Conservation (phyloP, 139 green algal species). For the Volvox reticuliferus region DNA sequence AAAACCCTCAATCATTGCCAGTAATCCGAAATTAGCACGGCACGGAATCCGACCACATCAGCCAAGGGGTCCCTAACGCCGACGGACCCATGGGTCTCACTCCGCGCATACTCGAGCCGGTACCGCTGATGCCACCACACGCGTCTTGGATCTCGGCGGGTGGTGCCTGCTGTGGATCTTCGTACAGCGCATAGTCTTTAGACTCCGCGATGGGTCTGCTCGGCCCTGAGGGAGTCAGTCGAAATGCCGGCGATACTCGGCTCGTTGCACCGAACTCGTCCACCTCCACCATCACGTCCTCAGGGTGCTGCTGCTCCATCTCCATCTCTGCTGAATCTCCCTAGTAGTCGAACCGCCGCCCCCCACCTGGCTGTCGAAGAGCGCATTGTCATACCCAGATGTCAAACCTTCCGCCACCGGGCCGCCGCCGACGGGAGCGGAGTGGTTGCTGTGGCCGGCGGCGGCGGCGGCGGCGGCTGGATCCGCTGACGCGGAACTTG, state of each 20-base stretch:
- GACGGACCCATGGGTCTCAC: too few relatives aligned
- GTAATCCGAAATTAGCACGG: too few relatives aligned
- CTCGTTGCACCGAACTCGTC: background rate
- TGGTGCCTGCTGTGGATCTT: background rate
- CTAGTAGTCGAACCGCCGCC: background rate
- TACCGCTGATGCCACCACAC: background rate
- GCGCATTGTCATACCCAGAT: background rate
- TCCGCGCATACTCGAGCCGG: background rate
- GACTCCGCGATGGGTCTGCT: background rate
- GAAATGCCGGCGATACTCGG: background rate
- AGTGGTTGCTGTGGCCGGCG: background rate
- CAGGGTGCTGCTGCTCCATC: background rate
- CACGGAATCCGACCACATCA: too few relatives aligned
- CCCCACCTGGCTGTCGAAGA: background rate
- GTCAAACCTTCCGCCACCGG: background rate
- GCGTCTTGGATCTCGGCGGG: background rate
- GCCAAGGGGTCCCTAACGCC: too few relatives aligned
- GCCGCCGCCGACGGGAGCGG: background rate
- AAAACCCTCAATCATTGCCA: too few relatives aligned
- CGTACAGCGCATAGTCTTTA: background rate
- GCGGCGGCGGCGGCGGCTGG: background rate
- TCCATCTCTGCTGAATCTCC: background rate
- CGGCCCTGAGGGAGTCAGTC: background rate
- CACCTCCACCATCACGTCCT: background rate
- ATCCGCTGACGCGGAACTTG: background rate